Evolutionary conservation across 2,329 filamentous ascomycete species (phyloP).

Genomic region (Neoscytalidium dimidiatum): DNA sequence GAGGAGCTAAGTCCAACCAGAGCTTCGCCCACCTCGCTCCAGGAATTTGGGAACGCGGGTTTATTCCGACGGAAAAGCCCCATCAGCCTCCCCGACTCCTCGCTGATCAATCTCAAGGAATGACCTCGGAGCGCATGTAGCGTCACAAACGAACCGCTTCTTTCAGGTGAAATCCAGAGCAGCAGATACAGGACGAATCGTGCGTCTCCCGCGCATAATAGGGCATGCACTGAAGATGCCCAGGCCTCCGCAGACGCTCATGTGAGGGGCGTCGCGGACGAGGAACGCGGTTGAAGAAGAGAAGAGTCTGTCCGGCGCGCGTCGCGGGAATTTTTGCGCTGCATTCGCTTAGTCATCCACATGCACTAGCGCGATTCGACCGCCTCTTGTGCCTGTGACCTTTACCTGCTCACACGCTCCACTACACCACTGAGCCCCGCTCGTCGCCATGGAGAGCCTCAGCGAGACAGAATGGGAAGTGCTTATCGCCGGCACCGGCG

Average conservation of each 20-base stretch:
- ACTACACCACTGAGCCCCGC: constrained; percentile 25
- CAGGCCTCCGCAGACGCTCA: constrained; percentile 4
- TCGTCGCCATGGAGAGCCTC: constrained; percentile 50
- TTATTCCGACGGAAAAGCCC: not conserved
- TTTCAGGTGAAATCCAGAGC: constrained; percentile 51
- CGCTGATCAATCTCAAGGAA: not conserved
- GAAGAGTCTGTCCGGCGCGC: constrained; percentile 21
- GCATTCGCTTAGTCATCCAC: constrained; percentile 36
- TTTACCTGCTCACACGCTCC: constrained; percentile 18
- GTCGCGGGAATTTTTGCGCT: constrained; percentile 24
- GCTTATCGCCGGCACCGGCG: constrained; percentile 54
- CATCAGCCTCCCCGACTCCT: not conserved
- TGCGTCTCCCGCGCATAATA: constrained; percentile 46
- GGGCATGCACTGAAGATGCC: constrained; percentile 46
- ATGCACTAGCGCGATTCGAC: not conserved
- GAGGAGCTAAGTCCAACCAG: too few relatives aligned
- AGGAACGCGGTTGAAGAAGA: constrained; percentile 35
- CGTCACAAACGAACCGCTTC: constrained; percentile 54
- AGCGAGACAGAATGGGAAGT: constrained; percentile 55
- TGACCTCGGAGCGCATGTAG: constrained; percentile 36
- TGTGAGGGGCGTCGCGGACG: not conserved
- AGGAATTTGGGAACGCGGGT: not conserved
- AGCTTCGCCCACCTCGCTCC: not conserved
- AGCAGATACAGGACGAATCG: constrained; percentile 54
- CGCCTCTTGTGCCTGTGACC: constrained; percentile 22